These are phyloP conservation scores for Colletotrichum abscissum DNA, from an alignment of 2,329 filamentous ascomycete genomes.

Conservation along the genomic window DNA sequence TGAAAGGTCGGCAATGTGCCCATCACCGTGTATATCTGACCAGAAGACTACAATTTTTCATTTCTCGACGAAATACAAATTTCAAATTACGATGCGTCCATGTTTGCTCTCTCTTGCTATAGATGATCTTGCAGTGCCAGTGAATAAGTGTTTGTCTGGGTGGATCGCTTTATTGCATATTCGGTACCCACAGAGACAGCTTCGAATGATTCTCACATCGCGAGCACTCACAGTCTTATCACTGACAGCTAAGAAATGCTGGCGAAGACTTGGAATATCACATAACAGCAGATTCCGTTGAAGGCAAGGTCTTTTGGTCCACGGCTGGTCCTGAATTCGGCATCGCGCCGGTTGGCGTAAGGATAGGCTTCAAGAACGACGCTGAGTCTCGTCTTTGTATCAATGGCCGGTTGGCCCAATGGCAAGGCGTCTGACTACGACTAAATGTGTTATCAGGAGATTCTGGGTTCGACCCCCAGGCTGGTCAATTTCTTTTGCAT, in stretches of 20 bases:
- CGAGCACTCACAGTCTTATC: not conserved
- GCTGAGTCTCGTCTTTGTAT: no score
- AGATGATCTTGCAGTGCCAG: not conserved
- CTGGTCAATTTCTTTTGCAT: conserved; percentile 19
- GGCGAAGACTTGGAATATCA: not conserved
- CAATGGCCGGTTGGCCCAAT: conserved; percentile 47
- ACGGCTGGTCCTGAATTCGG: not conserved
- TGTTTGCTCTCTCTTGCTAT: not conserved
- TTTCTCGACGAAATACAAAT: not conserved
- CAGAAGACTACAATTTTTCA: not conserved
- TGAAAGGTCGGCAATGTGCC: conserved; percentile 21
- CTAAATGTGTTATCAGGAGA: conserved; percentile 27
- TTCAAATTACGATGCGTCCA: not conserved
- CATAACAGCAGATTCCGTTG: not conserved
- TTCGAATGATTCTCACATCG: not conserved
- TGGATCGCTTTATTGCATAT: conserved; percentile 32
- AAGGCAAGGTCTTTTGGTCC: not conserved
- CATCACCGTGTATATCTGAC: conserved; percentile 11
- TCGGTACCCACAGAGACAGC: not conserved
- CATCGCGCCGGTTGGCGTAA: no score
- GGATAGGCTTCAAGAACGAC: no score
- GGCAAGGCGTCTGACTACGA: conserved; percentile 58
- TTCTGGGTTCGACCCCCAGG: conserved; percentile 37
- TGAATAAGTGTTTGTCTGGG: not conserved
- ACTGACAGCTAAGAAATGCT: not conserved